These are phyloP conservation scores for Cladosporium sp. DNA, from an alignment of 2,329 filamentous ascomycete species.

Conservation along the genomic window DNA sequence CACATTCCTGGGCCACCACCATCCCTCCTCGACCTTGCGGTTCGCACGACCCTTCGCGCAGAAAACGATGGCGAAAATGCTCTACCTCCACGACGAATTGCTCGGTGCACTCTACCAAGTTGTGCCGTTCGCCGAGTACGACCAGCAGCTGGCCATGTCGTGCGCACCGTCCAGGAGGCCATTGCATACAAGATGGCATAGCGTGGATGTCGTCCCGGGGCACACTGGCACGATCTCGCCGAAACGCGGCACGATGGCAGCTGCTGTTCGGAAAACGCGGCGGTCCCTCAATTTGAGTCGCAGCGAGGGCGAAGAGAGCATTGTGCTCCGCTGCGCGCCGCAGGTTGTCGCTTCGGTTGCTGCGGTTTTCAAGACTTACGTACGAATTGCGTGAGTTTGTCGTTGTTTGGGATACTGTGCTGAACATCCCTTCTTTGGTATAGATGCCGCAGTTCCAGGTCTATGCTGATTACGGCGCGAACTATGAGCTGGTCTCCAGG, in stretches of 20 bases:
- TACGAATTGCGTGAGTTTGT: conserved; percentile 27
- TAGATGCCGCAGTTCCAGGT: conserved; percentile 78
- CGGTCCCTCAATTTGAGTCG: conserved; percentile 45
- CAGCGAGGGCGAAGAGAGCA: conserved; percentile 35
- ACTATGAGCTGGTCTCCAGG: conserved; percentile 80
- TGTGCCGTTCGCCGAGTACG: conserved; percentile 60
- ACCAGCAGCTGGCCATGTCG: conserved; percentile 26
- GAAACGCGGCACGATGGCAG: background rate
- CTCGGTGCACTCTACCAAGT: conserved; percentile 67
- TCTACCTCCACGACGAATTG: conserved; percentile 79
- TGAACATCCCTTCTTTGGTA: conserved; percentile 30
- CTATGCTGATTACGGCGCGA: conserved; percentile 89
- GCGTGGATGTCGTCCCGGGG: conserved; percentile 41
- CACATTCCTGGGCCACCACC: conserved; percentile 33
- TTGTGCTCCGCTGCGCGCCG: conserved; percentile 46
- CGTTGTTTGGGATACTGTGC: conserved; percentile 37
- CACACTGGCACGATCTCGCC: conserved; percentile 17
- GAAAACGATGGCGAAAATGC: conserved; percentile 58
- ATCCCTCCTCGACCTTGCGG: conserved; percentile 19
- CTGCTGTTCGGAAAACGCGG: conserved; percentile 31
- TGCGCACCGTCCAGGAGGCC: conserved; percentile 22
- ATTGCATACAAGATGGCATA: conserved; percentile 46
- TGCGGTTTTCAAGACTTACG: conserved; percentile 50
- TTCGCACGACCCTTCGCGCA: conserved; percentile 28
- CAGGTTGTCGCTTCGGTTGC: conserved; percentile 52